Conservation (phyloP, 2,329 filamentous ascomycete genomes). For the Talaromyces islandicus region DNA sequence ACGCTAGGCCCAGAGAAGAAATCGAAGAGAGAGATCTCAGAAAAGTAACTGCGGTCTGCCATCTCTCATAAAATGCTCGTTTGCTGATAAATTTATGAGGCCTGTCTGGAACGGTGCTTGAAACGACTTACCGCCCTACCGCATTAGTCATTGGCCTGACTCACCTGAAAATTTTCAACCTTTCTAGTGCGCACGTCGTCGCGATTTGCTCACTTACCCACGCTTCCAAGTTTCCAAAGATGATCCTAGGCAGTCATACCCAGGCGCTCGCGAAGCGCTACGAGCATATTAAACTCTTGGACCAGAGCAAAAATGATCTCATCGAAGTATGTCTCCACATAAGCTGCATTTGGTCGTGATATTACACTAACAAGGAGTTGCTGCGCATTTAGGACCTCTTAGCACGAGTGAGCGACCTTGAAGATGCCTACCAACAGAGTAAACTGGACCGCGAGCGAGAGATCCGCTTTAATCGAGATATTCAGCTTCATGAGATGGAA, state of each 20-base stretch:
- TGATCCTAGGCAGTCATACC: constrained; percentile 24
- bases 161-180: not conserved
- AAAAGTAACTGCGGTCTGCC: not conserved
- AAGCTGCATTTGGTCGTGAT: constrained; percentile 1
- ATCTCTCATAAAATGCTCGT: not conserved
- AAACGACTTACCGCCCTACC: not conserved
- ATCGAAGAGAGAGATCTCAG: constrained; percentile 3
- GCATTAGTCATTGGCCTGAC: not conserved
- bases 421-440: constrained; percentile 37
- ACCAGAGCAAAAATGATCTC: constrained; percentile 42
- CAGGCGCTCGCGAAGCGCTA: constrained; percentile 37
- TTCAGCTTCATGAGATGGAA: constrained; percentile 42
- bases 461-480: constrained; percentile 42
- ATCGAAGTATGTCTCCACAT: constrained; percentile 38
- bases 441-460: constrained; percentile 44
- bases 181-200: not conserved
- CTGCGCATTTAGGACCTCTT: constrained; percentile 37
- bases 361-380: constrained; percentile 14
- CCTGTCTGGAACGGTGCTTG: not conserved
- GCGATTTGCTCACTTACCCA: not conserved
- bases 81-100: not conserved
- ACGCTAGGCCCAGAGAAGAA: constrained; percentile 11
- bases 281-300: constrained; percentile 37
- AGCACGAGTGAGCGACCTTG: constrained; percentile 38
- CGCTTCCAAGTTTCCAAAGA: constrained; percentile 3